These are phyloP conservation scores for Yarrowia divulgata DNA, from an alignment of 805 yeast species.

Conservation along the genomic window DNA sequence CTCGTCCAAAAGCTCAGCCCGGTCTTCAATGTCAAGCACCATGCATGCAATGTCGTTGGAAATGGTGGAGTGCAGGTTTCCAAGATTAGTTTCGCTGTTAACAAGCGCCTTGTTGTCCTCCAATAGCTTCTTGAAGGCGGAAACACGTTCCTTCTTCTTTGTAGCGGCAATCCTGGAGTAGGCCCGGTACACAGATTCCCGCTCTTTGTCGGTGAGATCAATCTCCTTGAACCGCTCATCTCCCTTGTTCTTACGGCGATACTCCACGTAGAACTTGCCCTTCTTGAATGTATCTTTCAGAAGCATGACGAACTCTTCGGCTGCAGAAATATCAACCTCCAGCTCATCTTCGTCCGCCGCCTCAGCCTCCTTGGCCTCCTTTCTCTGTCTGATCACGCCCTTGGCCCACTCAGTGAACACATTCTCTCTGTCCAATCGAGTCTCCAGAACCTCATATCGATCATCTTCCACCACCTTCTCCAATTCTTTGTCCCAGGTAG, in stretches of 20 bases:
- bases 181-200: slow-evolving; percentile 54
- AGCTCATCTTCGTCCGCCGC: slow-evolving; percentile 14
- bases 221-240: slow-evolving; percentile 46
- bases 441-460: slow-evolving; percentile 51
- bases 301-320: slow-evolving; percentile 47
- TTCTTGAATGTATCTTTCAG: slow-evolving; percentile 47
- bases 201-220: slow-evolving; percentile 51
- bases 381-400: slow-evolving; percentile 41
- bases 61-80: not conserved
- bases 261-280: slow-evolving; percentile 51
- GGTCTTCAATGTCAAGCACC: slow-evolving; percentile 15
- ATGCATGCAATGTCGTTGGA: slow-evolving; percentile 14
- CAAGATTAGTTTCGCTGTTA: not conserved
- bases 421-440: slow-evolving; percentile 51
- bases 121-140: slow-evolving; percentile 43
- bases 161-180: slow-evolving; percentile 44
- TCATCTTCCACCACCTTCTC: slow-evolving; percentile 55
- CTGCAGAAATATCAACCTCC: slow-evolving; percentile 40
- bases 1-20: slow-evolving; percentile 10
- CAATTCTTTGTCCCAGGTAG: slow-evolving; percentile 59
- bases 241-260: slow-evolving; percentile 51
- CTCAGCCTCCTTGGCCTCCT: slow-evolving; percentile 24
- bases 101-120: slow-evolving; percentile 2
- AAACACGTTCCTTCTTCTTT: slow-evolving; percentile 41
- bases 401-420: slow-evolving; percentile 58